Evolutionary conservation across 495 filamentous ascomycete species (phyloP).

Genomic region (Aspergillus diversus): DNA sequence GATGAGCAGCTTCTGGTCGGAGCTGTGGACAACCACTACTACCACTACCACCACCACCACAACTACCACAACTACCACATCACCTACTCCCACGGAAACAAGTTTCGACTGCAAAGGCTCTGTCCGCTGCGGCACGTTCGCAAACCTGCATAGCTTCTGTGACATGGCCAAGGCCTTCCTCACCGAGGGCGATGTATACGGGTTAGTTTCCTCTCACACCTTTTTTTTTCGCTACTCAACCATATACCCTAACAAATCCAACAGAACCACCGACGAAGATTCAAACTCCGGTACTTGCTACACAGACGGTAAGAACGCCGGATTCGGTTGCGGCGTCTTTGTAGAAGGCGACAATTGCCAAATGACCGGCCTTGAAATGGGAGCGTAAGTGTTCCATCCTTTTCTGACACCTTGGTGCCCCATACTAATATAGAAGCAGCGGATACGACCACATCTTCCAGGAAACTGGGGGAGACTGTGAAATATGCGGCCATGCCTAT

Average conservation of each 20-base stretch:
- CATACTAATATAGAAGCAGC: constrained; percentile 1
- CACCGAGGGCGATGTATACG: background rate
- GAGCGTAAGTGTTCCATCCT: constrained; percentile 16
- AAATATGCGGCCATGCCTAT: constrained; percentile 14
- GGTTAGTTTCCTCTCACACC: background rate
- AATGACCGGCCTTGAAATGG: constrained; percentile 3
- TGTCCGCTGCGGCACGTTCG: constrained; percentile 5
- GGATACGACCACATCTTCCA: constrained; percentile 15
- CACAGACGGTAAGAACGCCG: constrained; percentile 15
- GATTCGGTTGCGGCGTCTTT: constrained; percentile 20
- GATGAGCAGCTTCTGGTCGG: background rate
- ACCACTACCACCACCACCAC: constrained; percentile 8
- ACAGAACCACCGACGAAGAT: constrained; percentile 9
- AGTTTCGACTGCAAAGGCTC: constrained; percentile 7
- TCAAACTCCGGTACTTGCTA: constrained; percentile 12
- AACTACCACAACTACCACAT: background rate
- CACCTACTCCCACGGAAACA: constrained; percentile 1
- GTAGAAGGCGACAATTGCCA: constrained; percentile 18
- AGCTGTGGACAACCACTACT: background rate
- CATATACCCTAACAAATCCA: background rate
- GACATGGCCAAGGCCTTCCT: constrained; percentile 15
- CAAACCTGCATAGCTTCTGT: constrained; percentile 13
- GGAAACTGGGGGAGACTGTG: constrained; percentile 7
- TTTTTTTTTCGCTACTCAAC: background rate
- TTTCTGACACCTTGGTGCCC: background rate